These are phyloP conservation scores for Stephania cephalantha DNA, from an alignment of 164 flowering plant species.

Conservation along the genomic window DNA sequence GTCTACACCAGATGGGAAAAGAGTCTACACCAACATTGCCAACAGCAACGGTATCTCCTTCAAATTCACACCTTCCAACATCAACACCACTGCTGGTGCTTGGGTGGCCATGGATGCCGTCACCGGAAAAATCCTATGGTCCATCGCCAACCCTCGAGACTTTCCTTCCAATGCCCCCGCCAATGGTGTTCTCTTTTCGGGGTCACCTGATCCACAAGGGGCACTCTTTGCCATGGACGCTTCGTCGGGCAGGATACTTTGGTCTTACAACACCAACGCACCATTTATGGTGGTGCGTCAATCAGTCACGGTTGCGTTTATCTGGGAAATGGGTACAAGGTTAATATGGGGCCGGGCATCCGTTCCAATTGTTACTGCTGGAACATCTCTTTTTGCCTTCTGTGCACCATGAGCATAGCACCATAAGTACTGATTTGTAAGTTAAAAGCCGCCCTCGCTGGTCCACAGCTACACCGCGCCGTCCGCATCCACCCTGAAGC, in stretches of 20 bases:
- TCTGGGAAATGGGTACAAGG: constrained; percentile 34
- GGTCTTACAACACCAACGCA: constrained; percentile 43
- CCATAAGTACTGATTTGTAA: not conserved
- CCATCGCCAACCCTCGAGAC: constrained; percentile 41
- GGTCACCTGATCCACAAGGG: constrained; percentile 32
- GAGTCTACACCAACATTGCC: constrained; percentile 40
- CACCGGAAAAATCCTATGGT: constrained; percentile 37
- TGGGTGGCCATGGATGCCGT: constrained; percentile 52
- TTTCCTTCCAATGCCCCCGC: constrained; percentile 31
- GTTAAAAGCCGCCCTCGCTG: too few relatives aligned
- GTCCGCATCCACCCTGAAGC: too few relatives aligned
- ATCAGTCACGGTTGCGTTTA: constrained; percentile 39
- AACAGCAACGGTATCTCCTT: constrained; percentile 22
- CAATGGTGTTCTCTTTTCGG: constrained; percentile 43
- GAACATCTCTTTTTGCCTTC: constrained; percentile 38
- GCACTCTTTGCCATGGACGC: constrained; percentile 43
- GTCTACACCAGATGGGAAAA: constrained; percentile 38
- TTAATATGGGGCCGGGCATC: constrained; percentile 19
- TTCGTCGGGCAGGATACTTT: constrained; percentile 31
- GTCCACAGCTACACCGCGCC: too few relatives aligned
- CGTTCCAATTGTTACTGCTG: constrained; percentile 29
- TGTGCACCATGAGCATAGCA: constrained; percentile 12
- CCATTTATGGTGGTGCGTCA: constrained; percentile 47
- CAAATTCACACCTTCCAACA: constrained; percentile 35
- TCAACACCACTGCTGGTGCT: constrained; percentile 37